phyloP scores from a whole-genome alignment of 441 rosid species.

The Monsonia emarginata region DNA sequence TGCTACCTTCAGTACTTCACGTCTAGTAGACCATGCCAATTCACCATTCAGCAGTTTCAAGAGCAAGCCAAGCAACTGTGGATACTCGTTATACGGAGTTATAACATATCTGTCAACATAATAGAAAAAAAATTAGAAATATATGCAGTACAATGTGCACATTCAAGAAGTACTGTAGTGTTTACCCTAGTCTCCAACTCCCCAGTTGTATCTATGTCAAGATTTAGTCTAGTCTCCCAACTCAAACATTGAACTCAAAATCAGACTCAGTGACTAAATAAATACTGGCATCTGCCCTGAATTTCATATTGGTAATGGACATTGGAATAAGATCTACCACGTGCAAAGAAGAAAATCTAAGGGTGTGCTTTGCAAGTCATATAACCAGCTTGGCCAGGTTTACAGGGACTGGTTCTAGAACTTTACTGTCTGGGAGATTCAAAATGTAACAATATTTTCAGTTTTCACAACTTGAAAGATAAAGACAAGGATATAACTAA shows the following conservation, averaged over 20 bases:
- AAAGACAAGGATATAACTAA: not conserved
- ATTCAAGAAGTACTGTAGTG: not conserved
- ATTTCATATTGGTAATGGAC: not conserved
- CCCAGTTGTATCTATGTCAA: not conserved
- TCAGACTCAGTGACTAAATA: not conserved
- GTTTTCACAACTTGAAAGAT: not conserved
- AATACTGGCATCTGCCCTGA: not conserved
- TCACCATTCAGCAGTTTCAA: conserved; percentile 95
- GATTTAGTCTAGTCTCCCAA: not conserved
- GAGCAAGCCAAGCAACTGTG: conserved; percentile 83
- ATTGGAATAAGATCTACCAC: not conserved
- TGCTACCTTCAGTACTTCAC: conserved; percentile 94
- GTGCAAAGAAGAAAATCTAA: not conserved
- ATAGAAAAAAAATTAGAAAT: conserved; percentile 6
- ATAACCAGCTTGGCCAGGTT: not conserved
- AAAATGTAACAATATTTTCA: not conserved
- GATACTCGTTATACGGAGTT: conserved; percentile 91
- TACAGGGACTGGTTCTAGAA: not conserved
- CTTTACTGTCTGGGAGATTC: not conserved
- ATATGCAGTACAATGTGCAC: conserved; percentile 15
- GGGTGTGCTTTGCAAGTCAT: not conserved
- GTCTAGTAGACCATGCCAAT: conserved; percentile 91
- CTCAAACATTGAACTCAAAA: not conserved
- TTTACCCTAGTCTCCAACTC: conserved; percentile 1
- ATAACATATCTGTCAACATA: conserved; percentile 65